Percentiles rank a stretch among this genome's conserved stretches.
phyloP scores from a whole-genome alignment of 2,329 filamentous ascomycete species.

The Venturia oleaginea region DNA sequence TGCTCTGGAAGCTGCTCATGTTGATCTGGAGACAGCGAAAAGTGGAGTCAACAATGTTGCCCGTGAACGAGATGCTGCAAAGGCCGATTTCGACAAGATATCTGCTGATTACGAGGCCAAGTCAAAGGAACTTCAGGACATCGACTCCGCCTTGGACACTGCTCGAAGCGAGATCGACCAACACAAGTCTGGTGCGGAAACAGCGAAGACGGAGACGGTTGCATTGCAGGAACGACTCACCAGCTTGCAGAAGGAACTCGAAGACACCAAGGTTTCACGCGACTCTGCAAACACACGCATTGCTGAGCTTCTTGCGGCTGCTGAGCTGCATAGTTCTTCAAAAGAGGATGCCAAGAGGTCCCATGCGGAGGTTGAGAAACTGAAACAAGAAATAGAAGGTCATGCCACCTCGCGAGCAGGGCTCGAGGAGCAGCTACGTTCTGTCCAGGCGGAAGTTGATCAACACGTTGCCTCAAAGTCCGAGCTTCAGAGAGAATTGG shows the following conservation, averaged over 20 bases:
- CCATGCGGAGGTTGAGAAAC: neutral
- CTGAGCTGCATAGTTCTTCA: neutral
- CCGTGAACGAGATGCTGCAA: neutral
- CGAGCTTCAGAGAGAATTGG: neutral
- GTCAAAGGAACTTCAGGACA: neutral
- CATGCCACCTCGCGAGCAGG: neutral
- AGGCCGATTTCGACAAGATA: neutral
- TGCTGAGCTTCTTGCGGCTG: conserved; percentile 3
- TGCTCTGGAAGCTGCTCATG: conserved; percentile 6
- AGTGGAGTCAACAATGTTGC: neutral
- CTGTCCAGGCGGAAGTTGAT: neutral
- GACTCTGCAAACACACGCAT: neutral
- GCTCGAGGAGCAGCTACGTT: neutral
- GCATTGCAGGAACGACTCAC: neutral
- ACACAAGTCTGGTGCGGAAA: neutral
- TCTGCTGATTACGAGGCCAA: conserved; percentile 3
- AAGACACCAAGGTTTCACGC: neutral
- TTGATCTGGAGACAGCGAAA: conserved; percentile 10
- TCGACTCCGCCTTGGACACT: neutral
- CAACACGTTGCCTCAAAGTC: conserved; percentile 1
- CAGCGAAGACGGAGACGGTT: neutral
- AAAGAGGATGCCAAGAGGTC: neutral
- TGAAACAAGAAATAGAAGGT: neutral
- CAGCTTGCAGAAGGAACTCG: neutral
- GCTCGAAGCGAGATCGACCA: neutral